phyloP scores from a whole-genome alignment of 2,329 filamentous ascomycete genomes.

The Scolecobasidium constrictum region DNA sequence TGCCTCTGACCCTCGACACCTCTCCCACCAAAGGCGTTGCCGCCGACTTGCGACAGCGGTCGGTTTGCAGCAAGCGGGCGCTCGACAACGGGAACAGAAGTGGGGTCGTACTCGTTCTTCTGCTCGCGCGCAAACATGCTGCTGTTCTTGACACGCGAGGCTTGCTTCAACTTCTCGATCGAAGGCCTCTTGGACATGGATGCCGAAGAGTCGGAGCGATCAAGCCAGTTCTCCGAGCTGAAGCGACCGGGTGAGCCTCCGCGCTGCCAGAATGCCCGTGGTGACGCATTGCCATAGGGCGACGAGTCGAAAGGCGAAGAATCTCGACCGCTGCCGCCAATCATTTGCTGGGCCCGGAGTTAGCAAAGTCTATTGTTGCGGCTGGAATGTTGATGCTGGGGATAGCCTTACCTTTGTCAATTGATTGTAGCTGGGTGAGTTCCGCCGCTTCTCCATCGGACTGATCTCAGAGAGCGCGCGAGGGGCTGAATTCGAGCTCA shows the following conservation, averaged over 20 bases:
- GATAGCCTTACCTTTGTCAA: slow-evolving; percentile 48
- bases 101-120: slow-evolving; percentile 85
- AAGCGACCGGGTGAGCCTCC: slow-evolving; percentile 55
- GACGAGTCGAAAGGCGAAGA: slow-evolving; percentile 81
- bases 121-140: slow-evolving; percentile 91
- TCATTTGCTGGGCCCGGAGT: slow-evolving; percentile 12
- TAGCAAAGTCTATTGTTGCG: background rate
- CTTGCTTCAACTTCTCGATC: slow-evolving; percentile 89
- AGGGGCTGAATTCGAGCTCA: slow-evolving; percentile 1
- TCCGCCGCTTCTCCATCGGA: slow-evolving; percentile 73
- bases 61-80: slow-evolving; percentile 60
- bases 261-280: slow-evolving; percentile 82
- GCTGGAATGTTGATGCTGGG: slow-evolving; percentile 14
- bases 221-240: slow-evolving; percentile 57
- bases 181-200: slow-evolving; percentile 58
- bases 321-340: slow-evolving; percentile 49
- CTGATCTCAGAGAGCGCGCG: slow-evolving; percentile 83
- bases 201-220: slow-evolving; percentile 51
- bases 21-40: slow-evolving; percentile 55
- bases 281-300: slow-evolving; percentile 58
- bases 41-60: slow-evolving; percentile 52
- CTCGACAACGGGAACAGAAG: slow-evolving; percentile 65
- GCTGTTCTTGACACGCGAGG: slow-evolving; percentile 94
- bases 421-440: slow-evolving; percentile 86
- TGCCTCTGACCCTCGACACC: slow-evolving; percentile 44